Base-by-base conservation (phyloP, 2,329 filamentous ascomycete species). In the Aspergillus thermomutatus region DNA sequence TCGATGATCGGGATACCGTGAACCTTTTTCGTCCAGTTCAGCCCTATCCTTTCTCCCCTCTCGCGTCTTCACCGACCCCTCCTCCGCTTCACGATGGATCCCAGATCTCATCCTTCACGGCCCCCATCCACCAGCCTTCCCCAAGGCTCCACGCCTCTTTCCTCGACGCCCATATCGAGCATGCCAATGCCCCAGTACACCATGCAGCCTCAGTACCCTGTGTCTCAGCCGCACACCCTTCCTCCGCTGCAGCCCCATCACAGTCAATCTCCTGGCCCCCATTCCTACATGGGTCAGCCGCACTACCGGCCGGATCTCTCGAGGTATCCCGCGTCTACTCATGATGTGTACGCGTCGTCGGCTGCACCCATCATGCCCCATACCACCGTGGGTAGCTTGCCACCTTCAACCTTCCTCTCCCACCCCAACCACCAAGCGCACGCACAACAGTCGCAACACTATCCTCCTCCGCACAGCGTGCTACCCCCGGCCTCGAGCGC, bases 401-500 rank as follows among this genome's bases (percentile, higher is more conserved):
- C 76, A 23, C 74, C 76, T 17, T 72, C 75, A 34, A 75, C 72
- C 17, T 73, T 77, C 67, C 68, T 77, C 28, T 72, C 74, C 31
- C 74, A 76, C 60, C 70, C 74, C 60, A 74, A 72, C 49, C 72
- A 69, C 50, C 70, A 71, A 60, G 64, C 64, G 53, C 74, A 75
- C 63, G 66, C 64, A 46, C 75, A 76, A 61, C 71, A 67, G 49
- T 70, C 70, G 57, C 73, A 73, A 56, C 72, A 70, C 51, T 77
- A 72, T 52, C 74, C 73, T 55, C 71, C 74, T 28, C 72, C 72
- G 41, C 69, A 71, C 41, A 73, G 65, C 50, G 87, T 89, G 82
- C 82, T 90, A 77, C 83, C 87, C 49, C 86, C 89, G 72, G 77
- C 86, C 25, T 86, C 87, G 10, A 82, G 83, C 49, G 81, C 87